A percentile compares a stretch with the other conserved stretches of the same genome.
Evolutionary conservation across 2,329 filamentous ascomycete genomes (phyloP).

Genomic region (Sporothrix sp.): DNA sequence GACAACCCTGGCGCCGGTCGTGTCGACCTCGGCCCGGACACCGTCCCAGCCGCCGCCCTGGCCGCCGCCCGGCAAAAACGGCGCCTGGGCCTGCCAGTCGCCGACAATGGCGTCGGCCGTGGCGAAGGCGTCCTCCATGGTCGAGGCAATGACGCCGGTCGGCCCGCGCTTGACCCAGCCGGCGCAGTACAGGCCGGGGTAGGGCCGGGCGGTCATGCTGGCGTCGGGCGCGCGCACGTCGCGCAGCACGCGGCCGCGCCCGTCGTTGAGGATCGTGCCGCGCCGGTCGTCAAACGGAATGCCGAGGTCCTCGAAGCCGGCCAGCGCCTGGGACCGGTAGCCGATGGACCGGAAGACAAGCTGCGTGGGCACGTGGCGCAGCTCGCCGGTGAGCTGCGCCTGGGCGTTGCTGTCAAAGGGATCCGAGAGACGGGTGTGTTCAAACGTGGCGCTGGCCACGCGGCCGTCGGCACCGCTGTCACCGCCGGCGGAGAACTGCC

Average conservation of each 20-base stretch:
- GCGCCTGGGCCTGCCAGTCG: slow-evolving; percentile 53
- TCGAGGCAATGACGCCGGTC: slow-evolving; percentile 90
- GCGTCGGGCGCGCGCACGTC: slow-evolving; percentile 25
- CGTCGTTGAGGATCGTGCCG: slow-evolving; percentile 77
- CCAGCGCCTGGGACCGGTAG: slow-evolving; percentile 72
- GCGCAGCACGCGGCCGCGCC: slow-evolving; percentile 57
- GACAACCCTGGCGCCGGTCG: slow-evolving; percentile 47
- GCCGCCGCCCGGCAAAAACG: slow-evolving; percentile 30
- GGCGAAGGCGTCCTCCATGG: slow-evolving; percentile 87
- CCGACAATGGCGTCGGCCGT: slow-evolving; percentile 73
- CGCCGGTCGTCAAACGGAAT: slow-evolving; percentile 66
- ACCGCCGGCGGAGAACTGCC: slow-evolving; percentile 47
- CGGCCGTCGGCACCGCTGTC: slow-evolving; percentile 30
- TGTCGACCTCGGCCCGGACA: slow-evolving; percentile 49
- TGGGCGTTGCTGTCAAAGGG: slow-evolving; percentile 43
- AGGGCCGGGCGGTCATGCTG: slow-evolving; percentile 34
- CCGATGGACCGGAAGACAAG: slow-evolving; percentile 90
- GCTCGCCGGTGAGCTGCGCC: slow-evolving; percentile 39
- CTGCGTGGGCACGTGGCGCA: slow-evolving; percentile 49
- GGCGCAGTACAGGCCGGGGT: slow-evolving; percentile 75
- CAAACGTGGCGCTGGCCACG: slow-evolving; percentile 60
- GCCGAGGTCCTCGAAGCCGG: slow-evolving; percentile 62
- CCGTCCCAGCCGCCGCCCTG: slow-evolving; percentile 62
- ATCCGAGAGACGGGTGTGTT: slow-evolving; percentile 46
- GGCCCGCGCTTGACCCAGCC: slow-evolving; percentile 96